Evolutionary conservation across 2,329 filamentous ascomycete species (phyloP).

Genomic region (Ceratocystis lukuohia): DNA sequence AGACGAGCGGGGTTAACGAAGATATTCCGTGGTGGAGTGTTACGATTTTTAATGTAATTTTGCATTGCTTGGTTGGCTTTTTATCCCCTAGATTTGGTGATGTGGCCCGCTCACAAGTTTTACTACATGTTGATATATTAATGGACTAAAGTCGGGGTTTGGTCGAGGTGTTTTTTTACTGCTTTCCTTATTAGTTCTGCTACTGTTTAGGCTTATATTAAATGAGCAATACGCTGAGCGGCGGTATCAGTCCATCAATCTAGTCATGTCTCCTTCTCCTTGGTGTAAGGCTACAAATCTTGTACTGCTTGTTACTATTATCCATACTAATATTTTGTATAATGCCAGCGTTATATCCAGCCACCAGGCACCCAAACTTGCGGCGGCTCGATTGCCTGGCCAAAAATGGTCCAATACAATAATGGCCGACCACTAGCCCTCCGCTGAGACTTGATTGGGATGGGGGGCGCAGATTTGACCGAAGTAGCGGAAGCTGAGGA

Average conservation of each 20-base stretch:
- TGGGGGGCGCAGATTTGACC: not conserved
- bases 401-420: slow-evolving; percentile 15
- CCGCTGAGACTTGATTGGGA: slow-evolving; percentile 10
- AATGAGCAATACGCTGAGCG: not conserved
- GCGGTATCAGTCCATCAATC: not conserved
- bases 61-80: not conserved
- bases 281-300: too few relatives aligned
- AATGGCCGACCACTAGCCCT: slow-evolving; percentile 11
- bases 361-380: slow-evolving; percentile 17
- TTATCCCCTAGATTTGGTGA: too few relatives aligned
- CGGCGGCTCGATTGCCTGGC: slow-evolving; percentile 11
- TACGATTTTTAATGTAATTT: slow-evolving; percentile 2
- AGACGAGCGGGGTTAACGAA: not conserved
- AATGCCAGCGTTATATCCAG: slow-evolving; percentile 9
- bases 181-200: not conserved
- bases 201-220: not conserved
- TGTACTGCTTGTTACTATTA: not conserved
- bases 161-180: not conserved
- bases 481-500: not conserved
- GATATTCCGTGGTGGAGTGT: not conserved
- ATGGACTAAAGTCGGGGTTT: not conserved
- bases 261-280: not conserved
- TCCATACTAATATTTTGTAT: not conserved
- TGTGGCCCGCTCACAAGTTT: too few relatives aligned
- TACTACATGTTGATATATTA: too few relatives aligned